Base-by-base conservation (phyloP, 345 rosid species). In the Bruguiera sexangula region DNA sequence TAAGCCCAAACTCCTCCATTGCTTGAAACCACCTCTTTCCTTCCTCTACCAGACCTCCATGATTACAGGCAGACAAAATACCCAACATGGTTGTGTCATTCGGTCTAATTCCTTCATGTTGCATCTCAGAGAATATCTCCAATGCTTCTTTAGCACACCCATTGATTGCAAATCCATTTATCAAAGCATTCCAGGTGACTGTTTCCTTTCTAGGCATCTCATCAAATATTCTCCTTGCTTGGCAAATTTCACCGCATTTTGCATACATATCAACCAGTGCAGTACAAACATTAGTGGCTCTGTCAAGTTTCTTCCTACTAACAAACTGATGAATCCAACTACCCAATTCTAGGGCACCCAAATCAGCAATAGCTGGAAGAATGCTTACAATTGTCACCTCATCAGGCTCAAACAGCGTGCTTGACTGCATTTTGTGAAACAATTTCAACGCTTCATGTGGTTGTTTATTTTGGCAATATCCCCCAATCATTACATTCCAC, bases 191-290 rank as follows among this genome's bases (percentile, higher is more conserved):
- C 97, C 96, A 92, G 67, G 96, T 79, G 60, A 84, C 82, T 67
- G 75, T 67, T 68, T 82, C 85, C 73, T 81, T 85, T 64, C 78
- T 68, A 2, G 68, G 67, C 82, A 83, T 81, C 75, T 72, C 78
- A 64, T 79, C 74, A 39, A 88, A 92, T 18, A 85, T 66, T 16
- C 26, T 76, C 75, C 65, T 82, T 7, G 94, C 96, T 61, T 75
- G 76, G 29, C 63, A 69, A 63, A 85, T 72, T 74, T 89, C 92
- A 26, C 98, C 96, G 24, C 89, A 88, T 78, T 92, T 89, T 11
- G 92, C 85, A 67, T 86, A 89, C 98, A 92, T 88, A 76, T 89
- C 94, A 37, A 92, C 78, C 58, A 92, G 85, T 19, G 92, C 89
- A 20, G 90, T 87, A 53, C 86, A 73, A 2, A 88, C 89, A 65